These are phyloP conservation scores for Pyrenochaeta sp. DNA, from an alignment of 2,329 filamentous ascomycete genomes.

Conservation along the genomic window DNA sequence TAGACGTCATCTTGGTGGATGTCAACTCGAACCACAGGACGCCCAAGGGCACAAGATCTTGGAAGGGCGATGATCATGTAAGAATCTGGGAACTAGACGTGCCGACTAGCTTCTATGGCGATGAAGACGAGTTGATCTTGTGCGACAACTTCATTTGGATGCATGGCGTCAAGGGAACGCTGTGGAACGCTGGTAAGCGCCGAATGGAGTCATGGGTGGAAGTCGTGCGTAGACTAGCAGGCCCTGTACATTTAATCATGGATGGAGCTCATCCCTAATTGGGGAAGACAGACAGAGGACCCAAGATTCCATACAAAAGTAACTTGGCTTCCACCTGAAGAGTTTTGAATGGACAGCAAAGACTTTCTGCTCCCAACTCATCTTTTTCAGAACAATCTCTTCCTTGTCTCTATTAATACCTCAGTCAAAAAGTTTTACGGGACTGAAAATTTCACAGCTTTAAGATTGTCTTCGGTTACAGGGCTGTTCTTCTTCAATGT, in stretches of 20 bases:
- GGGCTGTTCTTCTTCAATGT: too few species aligned
- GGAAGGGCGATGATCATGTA: slow-evolving; percentile 28
- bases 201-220: slow-evolving; percentile 31
- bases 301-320: neutral
- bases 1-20: slow-evolving; percentile 37
- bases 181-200: slow-evolving; percentile 29
- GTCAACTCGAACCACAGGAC: slow-evolving; percentile 33
- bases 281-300: neutral
- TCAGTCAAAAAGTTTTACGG: too few species aligned
- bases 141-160: slow-evolving; percentile 37
- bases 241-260: slow-evolving; percentile 16
- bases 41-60: slow-evolving; percentile 24
- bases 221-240: slow-evolving; percentile 16
- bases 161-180: slow-evolving; percentile 27
- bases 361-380: too few species aligned
- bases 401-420: too few species aligned
- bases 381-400: too few species aligned
- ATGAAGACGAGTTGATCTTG: slow-evolving; percentile 31
- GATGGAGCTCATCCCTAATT: neutral
- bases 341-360: too few species aligned
- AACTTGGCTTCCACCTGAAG: neutral
- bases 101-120: slow-evolving; percentile 37
- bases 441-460: too few species aligned
- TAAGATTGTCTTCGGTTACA: too few species aligned
- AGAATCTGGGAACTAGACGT: slow-evolving; percentile 38